A percentile compares a stretch with the other conserved stretches of the same genome.
These are phyloP conservation scores for Lomentospora prolificans DNA, from an alignment of 2,329 filamentous ascomycete genomes.

Conservation along the genomic window DNA sequence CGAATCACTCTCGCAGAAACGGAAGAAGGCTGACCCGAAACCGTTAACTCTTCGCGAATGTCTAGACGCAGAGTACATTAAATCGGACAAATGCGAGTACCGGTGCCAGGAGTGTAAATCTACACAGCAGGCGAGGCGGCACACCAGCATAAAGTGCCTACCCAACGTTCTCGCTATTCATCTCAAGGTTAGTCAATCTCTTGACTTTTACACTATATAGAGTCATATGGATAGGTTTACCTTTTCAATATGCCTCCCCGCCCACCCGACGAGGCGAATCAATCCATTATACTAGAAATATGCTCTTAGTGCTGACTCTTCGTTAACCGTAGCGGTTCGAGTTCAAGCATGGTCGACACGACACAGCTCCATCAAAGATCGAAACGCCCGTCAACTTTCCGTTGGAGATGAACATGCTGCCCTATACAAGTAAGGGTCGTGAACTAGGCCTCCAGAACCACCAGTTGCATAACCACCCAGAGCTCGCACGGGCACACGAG, in stretches of 20 bases:
- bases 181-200: slow-evolving; percentile 58
- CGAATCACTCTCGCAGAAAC: slow-evolving; percentile 62
- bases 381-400: slow-evolving; percentile 81
- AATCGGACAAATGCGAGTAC: slow-evolving; percentile 80
- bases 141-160: slow-evolving; percentile 72
- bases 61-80: slow-evolving; percentile 77
- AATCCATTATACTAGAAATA: background rate
- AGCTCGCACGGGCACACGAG: slow-evolving; percentile 55
- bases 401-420: slow-evolving; percentile 77
- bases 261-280: background rate
- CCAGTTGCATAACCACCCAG: slow-evolving; percentile 28
- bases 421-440: slow-evolving; percentile 63
- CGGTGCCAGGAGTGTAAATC: slow-evolving; percentile 72
- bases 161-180: slow-evolving; percentile 89
- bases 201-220: too few relatives aligned
- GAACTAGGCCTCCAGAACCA: slow-evolving; percentile 20
- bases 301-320: background rate
- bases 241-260: background rate
- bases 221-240: too few relatives aligned
- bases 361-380: slow-evolving; percentile 72
- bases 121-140: slow-evolving; percentile 71
- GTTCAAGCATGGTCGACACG: slow-evolving; percentile 54
- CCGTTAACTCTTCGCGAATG: slow-evolving; percentile 56
- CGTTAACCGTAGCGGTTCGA: slow-evolving; percentile 50
- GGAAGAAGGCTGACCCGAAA: slow-evolving; percentile 42